A percentile compares a stretch with the other conserved stretches of the same genome.
Conservation (phyloP, 768 basidiomycete species). For the Pleurotus salmoneostramineus region DNA sequence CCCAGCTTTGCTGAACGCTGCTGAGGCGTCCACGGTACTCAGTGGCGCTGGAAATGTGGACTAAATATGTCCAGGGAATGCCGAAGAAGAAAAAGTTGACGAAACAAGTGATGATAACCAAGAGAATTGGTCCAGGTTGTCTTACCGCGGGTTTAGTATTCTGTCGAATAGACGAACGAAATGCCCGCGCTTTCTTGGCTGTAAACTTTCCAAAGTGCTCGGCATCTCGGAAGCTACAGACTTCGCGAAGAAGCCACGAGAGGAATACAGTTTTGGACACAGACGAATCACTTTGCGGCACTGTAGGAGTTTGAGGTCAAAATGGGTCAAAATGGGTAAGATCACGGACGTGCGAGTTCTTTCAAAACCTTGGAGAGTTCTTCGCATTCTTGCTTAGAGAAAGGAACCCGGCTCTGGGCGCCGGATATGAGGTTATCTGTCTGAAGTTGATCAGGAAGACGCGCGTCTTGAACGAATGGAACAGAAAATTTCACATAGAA, state of each 20-base stretch:
- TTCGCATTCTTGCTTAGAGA: constrained; percentile 51
- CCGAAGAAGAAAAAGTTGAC: constrained; percentile 46
- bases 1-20: constrained; percentile 46
- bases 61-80: constrained; percentile 48
- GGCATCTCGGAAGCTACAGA: constrained; percentile 42
- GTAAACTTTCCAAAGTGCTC: constrained; percentile 41
- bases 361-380: constrained; percentile 38
- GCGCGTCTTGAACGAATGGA: neutral
- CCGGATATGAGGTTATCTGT: constrained; percentile 48
- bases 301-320: constrained; percentile 15
- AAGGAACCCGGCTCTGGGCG: constrained; percentile 40
- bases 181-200: constrained; percentile 21
- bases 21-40: constrained; percentile 47
- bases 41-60: constrained; percentile 42
- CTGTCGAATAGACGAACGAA: constrained; percentile 15
- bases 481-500: constrained; percentile 31
- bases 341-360: constrained; percentile 26
- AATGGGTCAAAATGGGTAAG: neutral
- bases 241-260: constrained; percentile 47
- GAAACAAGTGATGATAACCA: constrained; percentile 28
- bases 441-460: constrained; percentile 14
- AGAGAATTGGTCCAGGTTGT: constrained; percentile 16
- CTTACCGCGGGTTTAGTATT: constrained; percentile 7
- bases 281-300: constrained; percentile 27
- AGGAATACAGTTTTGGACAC: constrained; percentile 41